Conservation (phyloP, 2,329 filamentous ascomycete species). For the Cytospora schulzeri region DNA sequence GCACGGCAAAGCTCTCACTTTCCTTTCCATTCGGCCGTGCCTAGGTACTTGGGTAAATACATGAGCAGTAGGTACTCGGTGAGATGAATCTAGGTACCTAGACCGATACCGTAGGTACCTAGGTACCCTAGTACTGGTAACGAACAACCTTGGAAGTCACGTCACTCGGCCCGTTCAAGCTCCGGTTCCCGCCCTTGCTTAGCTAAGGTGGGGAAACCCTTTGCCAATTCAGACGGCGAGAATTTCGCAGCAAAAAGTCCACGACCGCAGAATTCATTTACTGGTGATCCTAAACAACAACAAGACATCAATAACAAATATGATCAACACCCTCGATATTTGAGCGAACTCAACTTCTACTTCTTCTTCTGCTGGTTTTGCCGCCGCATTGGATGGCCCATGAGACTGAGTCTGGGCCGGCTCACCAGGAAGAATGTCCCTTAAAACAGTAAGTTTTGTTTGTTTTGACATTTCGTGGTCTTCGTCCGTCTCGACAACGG, state of each 20-base stretch:
- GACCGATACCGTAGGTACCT: not conserved
- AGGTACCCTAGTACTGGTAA: not conserved
- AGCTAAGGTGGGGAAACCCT: not conserved
- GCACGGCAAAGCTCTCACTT: not conserved
- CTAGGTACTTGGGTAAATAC: no score
- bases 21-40: no score
- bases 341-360: not conserved
- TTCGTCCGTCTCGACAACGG: not conserved
- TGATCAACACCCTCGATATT: not conserved
- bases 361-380: not conserved
- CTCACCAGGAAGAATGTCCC: slow-evolving; percentile 32
- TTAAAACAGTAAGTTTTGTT: slow-evolving; percentile 31
- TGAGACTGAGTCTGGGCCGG: slow-evolving; percentile 16
- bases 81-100: no score
- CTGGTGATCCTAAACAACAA: not conserved
- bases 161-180: not conserved
- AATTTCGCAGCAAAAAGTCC: not conserved
- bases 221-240: not conserved
- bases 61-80: no score
- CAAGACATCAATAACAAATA: not conserved
- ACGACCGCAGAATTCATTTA: not conserved
- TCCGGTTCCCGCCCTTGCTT: not conserved
- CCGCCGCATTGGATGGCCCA: slow-evolving; percentile 15
- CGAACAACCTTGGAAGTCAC: no score
- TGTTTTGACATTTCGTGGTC: slow-evolving; percentile 1